Conservation (phyloP, 2,329 filamentous ascomycete species). For the Apiospora sp. region DNA sequence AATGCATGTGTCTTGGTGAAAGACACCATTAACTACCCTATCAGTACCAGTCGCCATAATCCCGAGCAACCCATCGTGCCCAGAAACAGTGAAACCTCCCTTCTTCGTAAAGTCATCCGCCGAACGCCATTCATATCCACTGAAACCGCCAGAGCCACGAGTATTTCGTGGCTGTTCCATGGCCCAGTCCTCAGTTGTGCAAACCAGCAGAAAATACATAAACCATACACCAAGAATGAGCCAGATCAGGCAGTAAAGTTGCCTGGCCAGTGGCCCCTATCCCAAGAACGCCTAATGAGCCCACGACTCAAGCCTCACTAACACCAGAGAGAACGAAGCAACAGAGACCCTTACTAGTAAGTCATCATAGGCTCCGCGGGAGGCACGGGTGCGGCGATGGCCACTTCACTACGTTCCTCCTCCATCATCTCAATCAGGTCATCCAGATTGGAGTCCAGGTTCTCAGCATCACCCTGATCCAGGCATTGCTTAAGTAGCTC, state of each 20-base stretch:
- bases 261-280: not conserved
- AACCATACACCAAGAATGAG: not conserved
- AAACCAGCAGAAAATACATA: not conserved
- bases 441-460: slow-evolving; percentile 70
- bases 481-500: slow-evolving; percentile 73
- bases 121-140: not conserved
- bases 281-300: not conserved
- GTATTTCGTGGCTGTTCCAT: not conserved
- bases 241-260: not conserved
- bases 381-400: slow-evolving; percentile 24
- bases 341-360: not conserved
- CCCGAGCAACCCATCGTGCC: not conserved
- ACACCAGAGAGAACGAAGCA: not conserved
- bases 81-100: not conserved
- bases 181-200: not conserved
- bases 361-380: slow-evolving; percentile 18
- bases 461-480: slow-evolving; percentile 71
- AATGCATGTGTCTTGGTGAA: not conserved
- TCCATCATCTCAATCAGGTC: slow-evolving; percentile 70
- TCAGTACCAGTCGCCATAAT: slow-evolving; percentile 4
- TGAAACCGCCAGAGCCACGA: not conserved
- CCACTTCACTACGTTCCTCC: slow-evolving; percentile 61
- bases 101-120: not conserved
- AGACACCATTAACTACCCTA: not conserved
- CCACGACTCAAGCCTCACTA: not conserved